Evolutionary conservation across 345 rosid genomes (phyloP).

Genomic region (Luvunga scandens): DNA sequence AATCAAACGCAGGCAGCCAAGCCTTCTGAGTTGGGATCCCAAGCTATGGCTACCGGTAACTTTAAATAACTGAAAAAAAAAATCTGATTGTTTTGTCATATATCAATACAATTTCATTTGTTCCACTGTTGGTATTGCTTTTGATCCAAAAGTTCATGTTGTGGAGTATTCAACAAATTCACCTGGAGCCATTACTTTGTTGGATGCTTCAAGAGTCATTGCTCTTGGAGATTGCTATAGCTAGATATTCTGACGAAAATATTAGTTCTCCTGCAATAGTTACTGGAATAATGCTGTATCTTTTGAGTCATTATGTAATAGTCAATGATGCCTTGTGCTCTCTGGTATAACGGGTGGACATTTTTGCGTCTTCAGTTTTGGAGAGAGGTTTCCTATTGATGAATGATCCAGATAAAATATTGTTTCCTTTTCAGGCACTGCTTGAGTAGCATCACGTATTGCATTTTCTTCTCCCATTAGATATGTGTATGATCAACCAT

Average conservation of each 20-base stretch:
- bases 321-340: neutral
- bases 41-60: conserved; percentile 40
- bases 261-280: neutral
- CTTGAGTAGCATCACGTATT: conserved; percentile 2
- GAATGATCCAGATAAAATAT: neutral
- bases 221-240: neutral
- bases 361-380: neutral
- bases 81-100: too few relatives aligned
- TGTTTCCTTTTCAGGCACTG: neutral
- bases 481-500: neutral
- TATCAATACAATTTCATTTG: too few relatives aligned
- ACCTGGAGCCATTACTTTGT: neutral
- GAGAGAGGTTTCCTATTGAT: neutral
- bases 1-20: conserved; percentile 28
- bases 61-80: neutral
- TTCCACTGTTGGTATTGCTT: too few relatives aligned
- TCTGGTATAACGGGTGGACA: neutral
- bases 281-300: neutral
- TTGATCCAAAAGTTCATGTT: too few relatives aligned
- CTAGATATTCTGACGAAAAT: neutral
- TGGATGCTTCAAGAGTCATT: neutral
- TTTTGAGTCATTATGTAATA: neutral
- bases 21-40: conserved; percentile 32
- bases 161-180: neutral
- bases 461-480: neutral